Evolutionary conservation across 1,139 yeast genomes (phyloP), one percentile per base, ranked within the genome.

Genomic region (Suhomyces terraborum): DNA sequence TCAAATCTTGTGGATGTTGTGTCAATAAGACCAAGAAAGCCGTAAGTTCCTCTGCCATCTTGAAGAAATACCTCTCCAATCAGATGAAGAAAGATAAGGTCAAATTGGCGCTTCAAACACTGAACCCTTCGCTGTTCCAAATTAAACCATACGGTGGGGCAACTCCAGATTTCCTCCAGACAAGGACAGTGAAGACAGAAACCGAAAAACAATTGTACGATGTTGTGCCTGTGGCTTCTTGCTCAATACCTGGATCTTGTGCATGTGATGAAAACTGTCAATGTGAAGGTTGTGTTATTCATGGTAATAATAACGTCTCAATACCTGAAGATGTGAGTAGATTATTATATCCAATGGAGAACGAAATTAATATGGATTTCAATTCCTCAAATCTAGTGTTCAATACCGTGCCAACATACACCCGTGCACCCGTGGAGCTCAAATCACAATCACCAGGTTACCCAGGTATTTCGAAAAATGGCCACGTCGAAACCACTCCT

Each of bases 211-310:
- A 38, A 17, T 39, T 53, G 5, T 59, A 46, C 48, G 63, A 63
- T 44, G 58, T 66, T 25, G 59, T 64, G 9, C 53, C 60, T 23
- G 57, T 65, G 25, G 62, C 69, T 26, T 56, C 77, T 5, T 73
- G 80, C 50, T 66, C 78, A 1, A 62, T 74, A 13, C 75, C 77
- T 0, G 81, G 80, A 0, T 61, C 78, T 0, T 78, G 83, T 54
- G 53, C 65, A 25, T 78, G 83, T 57, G 74, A 64, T 13, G 73
- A 64, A 17, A 56, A 61, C 20, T 79, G 83, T 56, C 38, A 56
- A 4, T 79, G 83, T 57, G 70, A 60, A 13, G 75, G 70, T 2
- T 79, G 83, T 51, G 54, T 62, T 20, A 73, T 66, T 0, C 83
- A 78, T 54, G 67, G 67, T 16, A 67, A 62, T 39, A 37, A 55